phyloP scores from a whole-genome alignment of 257 asterid genomes.

The Gynochthodes officinalis region DNA sequence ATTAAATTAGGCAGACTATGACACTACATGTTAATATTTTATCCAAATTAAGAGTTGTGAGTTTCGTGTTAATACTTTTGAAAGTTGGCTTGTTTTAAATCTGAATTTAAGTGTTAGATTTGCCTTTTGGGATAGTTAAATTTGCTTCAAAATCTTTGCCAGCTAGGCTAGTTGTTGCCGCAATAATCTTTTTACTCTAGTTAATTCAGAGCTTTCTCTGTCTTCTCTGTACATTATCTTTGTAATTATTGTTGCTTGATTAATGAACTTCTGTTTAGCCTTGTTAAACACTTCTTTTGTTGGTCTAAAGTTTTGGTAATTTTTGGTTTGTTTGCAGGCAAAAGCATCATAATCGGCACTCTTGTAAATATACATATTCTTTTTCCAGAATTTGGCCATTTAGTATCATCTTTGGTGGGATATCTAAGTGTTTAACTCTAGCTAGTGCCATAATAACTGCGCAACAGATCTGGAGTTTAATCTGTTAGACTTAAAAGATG shows the following conservation, averaged over 20 bases:
- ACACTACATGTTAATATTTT: background rate
- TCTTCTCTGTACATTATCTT: too few species aligned
- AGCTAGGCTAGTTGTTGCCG: background rate
- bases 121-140: too few species aligned
- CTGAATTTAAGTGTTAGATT: background rate
- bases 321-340: conserved; percentile 15
- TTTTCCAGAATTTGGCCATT: conserved; percentile 5
- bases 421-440: conserved; percentile 5
- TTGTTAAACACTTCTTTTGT: background rate
- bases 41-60: background rate
- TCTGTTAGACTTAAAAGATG: conserved; percentile 36
- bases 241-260: background rate
- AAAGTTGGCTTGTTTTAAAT: background rate
- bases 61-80: background rate
- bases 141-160: background rate
- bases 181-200: background rate
- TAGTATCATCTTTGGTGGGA: conserved; percentile 3
- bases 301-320: background rate
- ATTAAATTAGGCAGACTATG: conserved; percentile 1
- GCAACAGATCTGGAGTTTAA: conserved; percentile 25
- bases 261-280: background rate
- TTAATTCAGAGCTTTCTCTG: background rate
- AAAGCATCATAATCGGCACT: background rate
- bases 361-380: background rate
- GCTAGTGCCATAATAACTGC: conserved; percentile 1